A percentile compares a stretch with the other conserved stretches of the same genome.
phyloP scores from a whole-genome alignment of 768 basidiomycete species.

The Tylopilus sp. region DNA sequence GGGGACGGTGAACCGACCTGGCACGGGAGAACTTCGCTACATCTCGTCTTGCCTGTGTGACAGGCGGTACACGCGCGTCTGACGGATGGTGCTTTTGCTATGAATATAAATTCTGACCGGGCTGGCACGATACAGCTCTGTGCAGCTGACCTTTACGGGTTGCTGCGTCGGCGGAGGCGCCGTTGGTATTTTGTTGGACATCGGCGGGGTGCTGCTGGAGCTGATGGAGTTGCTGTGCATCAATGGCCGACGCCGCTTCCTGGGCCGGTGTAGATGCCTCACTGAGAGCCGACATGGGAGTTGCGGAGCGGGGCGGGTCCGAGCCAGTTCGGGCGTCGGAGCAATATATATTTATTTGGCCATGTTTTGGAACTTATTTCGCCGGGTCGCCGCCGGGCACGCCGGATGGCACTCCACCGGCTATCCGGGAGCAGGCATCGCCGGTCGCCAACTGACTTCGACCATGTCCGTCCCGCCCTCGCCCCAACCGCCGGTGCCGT shows the following conservation, averaged over 20 bases:
- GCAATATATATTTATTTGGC: conserved; percentile 25
- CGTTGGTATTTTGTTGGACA: conserved; percentile 31
- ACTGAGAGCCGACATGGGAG: conserved; percentile 73
- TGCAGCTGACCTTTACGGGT: conserved; percentile 58
- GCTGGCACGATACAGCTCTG: conserved; percentile 8
- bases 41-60: conserved; percentile 80
- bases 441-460: conserved; percentile 13
- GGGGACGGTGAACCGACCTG: conserved; percentile 46
- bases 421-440: conserved; percentile 10
- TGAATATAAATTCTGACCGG: conserved; percentile 10
- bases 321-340: conserved; percentile 29
- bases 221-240: conserved; percentile 50
- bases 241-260: conserved; percentile 58
- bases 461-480: conserved; percentile 29
- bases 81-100: conserved; percentile 80
- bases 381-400: conserved; percentile 10
- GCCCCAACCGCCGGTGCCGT: conserved; percentile 52
- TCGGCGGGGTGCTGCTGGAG: conserved; percentile 36
- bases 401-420: conserved; percentile 15
- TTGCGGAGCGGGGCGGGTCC: conserved; percentile 39
- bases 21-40: conserved; percentile 78
- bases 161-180: conserved; percentile 29
- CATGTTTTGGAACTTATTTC: conserved; percentile 21
- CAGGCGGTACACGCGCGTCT: conserved; percentile 78
- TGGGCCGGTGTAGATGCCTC: conserved; percentile 67